Evolutionary conservation across 768 basidiomycete species (phyloP), one percentile per base, ranked within the genome.

Genomic region (Amylocystis lapponica): DNA sequence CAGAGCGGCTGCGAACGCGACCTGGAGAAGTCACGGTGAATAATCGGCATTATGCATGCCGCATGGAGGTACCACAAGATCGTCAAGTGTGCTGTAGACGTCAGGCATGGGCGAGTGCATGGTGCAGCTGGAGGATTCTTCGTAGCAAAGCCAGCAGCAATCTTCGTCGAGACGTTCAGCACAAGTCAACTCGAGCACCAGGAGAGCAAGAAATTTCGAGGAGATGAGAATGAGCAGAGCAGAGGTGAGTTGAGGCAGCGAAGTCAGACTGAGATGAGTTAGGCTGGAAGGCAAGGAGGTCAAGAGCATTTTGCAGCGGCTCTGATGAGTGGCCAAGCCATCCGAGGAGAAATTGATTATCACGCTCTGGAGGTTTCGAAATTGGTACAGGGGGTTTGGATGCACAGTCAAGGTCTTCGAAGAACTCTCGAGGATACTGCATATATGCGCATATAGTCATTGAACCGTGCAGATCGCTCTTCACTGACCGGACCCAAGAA

Each of bases 71-170:
- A 86, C 85, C 41, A 75, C 72, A 44, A 86, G 64, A 11, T 61
- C 58, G 35, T 62, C 52, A 7, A 63, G 67, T 21, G 68, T 64
- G 13, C 58, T 41, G 51, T 69, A 80, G 21, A 70, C 56, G 14
- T 75, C 72, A 5, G 76, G 76, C 43, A 86, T 66, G 0, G 83
- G 83, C 6, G 83, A 86, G 59, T 86, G 82, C 3, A 70, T 46
- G 20, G 70, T 69, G 38, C 69, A 66, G 8, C 63, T 69, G 20
- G 77, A 63, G 36, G 75, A 79, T 32, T 83, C 81, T 61, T 79
- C 78, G 46, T 78, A 78, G 56, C 84, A 86, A 34, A 56, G 52
- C 70, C 76, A 78, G 57, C 83, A 86, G 55, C 80, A 83, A 39
- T 62, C 65, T 22, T 68, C 54, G 44, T 78, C 72, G 34, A 85